Base-by-base conservation (phyloP, 495 filamentous ascomycete species). In the Hyaloscypha bicolor region DNA sequence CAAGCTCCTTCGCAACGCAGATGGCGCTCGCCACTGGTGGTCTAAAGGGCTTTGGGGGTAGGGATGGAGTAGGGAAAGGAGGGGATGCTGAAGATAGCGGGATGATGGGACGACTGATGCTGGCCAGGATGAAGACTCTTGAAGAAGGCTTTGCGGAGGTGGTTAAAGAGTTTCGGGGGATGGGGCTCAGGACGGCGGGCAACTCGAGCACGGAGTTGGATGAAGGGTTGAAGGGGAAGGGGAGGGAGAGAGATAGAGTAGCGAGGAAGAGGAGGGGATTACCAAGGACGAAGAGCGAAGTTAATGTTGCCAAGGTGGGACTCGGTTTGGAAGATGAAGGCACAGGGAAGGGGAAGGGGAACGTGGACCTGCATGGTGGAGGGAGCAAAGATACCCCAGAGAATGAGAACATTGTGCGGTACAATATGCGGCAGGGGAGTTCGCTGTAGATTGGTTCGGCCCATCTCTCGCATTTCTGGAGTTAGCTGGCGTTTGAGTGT, bases 121-220 rank as follows among this genome's bases (percentile, higher is more conserved):
- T 97, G n/a, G 91, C 92, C 6, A 83, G 92, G 61, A 97, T 98
- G 90, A 93, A 93, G 69, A 90, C 90, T 35, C 85, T 98, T 9
- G 93, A 98, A 76, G 92, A 94, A 75, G 84, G 88, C 35, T 91
- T 98, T 73, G 85, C 88, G 1, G 92, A 96, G 64, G 87, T 97
- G 30, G 83, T 95, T 63, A 91, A 88, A 63, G 94, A 97, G 78
- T 89, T 96, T 68, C 90, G 91, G 71, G 89, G 88, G 21, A 90
- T 90, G 72, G 89, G 88, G 19, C 75, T 88, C 76, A 75, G 84
- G n/a, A 74, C 72, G 8, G 67, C 70, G 6, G 68, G 69, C 51
- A 66, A 70, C 62, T 64, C 66, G 53, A 48, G 69, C 22, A 55
- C 67, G 57, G 69, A 73, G 65, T 71, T 70, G 48, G 69, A 69